Evolutionary conservation across 2,329 filamentous ascomycete species (phyloP).

Genomic region (Colletotrichum filicis): DNA sequence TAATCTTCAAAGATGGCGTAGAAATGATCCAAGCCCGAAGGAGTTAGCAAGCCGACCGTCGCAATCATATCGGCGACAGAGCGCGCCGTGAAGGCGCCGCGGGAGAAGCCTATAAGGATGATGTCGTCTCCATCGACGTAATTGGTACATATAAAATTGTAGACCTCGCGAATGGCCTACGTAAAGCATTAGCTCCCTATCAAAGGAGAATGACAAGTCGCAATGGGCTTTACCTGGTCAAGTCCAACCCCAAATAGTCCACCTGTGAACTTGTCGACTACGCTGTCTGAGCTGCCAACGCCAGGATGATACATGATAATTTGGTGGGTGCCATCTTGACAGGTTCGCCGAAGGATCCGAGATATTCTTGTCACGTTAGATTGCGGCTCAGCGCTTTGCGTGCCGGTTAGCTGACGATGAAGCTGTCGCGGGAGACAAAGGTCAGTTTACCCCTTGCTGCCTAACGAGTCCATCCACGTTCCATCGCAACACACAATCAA

Average conservation of each 20-base stretch:
- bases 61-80: constrained; percentile 65
- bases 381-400: constrained; percentile 41
- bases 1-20: constrained; percentile 66
- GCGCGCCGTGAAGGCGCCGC: constrained; percentile 68
- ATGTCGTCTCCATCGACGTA: constrained; percentile 68
- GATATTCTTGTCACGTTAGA: constrained; percentile 72
- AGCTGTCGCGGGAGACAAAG: constrained; percentile 44
- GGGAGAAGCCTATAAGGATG: constrained; percentile 66
- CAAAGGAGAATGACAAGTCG: background rate
- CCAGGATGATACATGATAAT: constrained; percentile 71
- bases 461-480: constrained; percentile 61
- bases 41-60: constrained; percentile 61
- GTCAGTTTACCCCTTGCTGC: constrained; percentile 48
- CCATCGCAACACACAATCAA: constrained; percentile 64
- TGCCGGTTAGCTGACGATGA: background rate
- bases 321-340: constrained; percentile 63
- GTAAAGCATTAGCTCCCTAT: constrained; percentile 21
- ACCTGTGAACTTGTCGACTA: constrained; percentile 60
- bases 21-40: constrained; percentile 63
- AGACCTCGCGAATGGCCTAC: constrained; percentile 68
- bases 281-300: constrained; percentile 63
- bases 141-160: constrained; percentile 70
- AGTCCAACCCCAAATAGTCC: constrained; percentile 66
- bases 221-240: constrained; percentile 51
- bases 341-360: constrained; percentile 62